Evolutionary conservation across 1,139 yeast species (phyloP), one percentile per base, ranked within the genome.

Genomic region (Taphrina wiesneri): DNA sequence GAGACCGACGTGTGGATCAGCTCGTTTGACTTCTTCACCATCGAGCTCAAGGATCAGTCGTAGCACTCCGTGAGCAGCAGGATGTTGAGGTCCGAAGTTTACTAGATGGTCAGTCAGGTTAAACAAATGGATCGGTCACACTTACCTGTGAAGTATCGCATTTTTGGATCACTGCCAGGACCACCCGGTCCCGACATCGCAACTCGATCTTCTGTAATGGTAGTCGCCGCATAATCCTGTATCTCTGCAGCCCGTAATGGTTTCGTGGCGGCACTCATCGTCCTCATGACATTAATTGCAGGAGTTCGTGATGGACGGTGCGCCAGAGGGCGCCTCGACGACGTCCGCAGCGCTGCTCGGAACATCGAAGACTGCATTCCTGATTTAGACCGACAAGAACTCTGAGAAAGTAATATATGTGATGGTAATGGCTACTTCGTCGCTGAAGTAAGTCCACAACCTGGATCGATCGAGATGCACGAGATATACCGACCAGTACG

Each of bases 51-150:
- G 81, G 77, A 89, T 89, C 77, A 89, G 82, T 75, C 96, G 84
- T 80, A 89, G 82, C 79, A 89, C 96, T 71, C 96, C 96, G 80
- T 89, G 96, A 56, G 96, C 96, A 69, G 96, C 96, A 36, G 96
- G 96, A 81, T 89, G 96, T 79, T 89, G 96, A 53, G 96, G 96
- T 47, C 96, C 96, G 75, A 90, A 90, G 79, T 89, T 90, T 76
- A 90, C 86, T 63, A 19, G 19, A 39, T 7, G 17, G n/a, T 39
- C n/a, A 39, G 43, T 39, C n/a, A 39, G n/a, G 43, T 96, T 89
- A 79, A 89, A 89, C 7, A 39, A 15, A n/a, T 39, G 7, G 43
- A 6, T n/a, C 17, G n/a, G 7, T n/a, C 15, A 23, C 25, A 56
- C 51, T 17, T 41, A 61, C 59, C 59, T 21, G 60, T 62, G 26